Percentiles rank a stretch among this genome's conserved stretches.
phyloP scores from a whole-genome alignment of 2,329 filamentous ascomycete genomes.

The Fusarium concolor region DNA sequence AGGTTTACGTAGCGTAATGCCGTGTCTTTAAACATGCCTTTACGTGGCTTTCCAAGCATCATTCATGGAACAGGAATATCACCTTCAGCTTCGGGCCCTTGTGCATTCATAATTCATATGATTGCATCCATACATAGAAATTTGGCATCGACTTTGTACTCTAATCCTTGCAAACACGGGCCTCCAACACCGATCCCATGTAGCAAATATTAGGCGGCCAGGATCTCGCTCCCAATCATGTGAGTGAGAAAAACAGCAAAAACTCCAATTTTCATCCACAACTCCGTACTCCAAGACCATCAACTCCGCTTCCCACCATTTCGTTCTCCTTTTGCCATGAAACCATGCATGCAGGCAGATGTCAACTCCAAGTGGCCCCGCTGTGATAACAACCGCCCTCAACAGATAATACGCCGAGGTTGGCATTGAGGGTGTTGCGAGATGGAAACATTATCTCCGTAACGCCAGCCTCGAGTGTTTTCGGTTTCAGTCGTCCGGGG shows the following conservation, averaged over 20 bases:
- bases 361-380: conserved; percentile 8
- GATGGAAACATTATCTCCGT: not conserved
- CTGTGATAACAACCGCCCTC: not conserved
- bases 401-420: not conserved
- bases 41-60: too few species aligned
- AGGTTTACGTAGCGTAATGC: not conserved
- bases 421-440: not conserved
- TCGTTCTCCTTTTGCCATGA: conserved; percentile 21
- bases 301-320: conserved; percentile 24
- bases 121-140: conserved; percentile 12
- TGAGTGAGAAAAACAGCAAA: conserved; percentile 6
- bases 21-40: not conserved
- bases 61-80: too few species aligned
- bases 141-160: conserved; percentile 24
- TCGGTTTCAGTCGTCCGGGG: not conserved
- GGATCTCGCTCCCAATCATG: conserved; percentile 1
- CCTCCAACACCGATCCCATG: conserved; percentile 15
- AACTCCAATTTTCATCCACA: conserved; percentile 29
- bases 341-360: conserved; percentile 13
- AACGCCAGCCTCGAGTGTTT: not conserved
- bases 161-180: conserved; percentile 14
- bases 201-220: conserved; percentile 36
- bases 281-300: conserved; percentile 31
- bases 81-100: not conserved
- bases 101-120: not conserved